These are phyloP conservation scores for Debaryomyces prosopidis DNA, from an alignment of 805 yeast species.

Conservation along the genomic window DNA sequence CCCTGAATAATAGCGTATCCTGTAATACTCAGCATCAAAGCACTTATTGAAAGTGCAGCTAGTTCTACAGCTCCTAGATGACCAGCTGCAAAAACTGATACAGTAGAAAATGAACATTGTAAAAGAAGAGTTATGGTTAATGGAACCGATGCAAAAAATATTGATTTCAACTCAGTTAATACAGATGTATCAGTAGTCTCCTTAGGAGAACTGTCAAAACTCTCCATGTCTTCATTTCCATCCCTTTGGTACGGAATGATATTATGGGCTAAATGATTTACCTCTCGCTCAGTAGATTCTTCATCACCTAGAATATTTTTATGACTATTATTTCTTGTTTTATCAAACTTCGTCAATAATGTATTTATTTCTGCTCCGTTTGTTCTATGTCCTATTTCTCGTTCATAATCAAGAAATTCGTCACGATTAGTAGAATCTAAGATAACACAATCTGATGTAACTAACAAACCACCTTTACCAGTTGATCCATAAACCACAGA, in stretches of 20 bases:
- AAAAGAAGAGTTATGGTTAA: conserved; percentile 68
- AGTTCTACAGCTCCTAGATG: conserved; percentile 76
- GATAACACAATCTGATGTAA: too few species aligned
- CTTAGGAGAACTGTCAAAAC: conserved; percentile 28
- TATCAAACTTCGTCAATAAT: too few species aligned
- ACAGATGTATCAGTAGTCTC: conserved; percentile 16
- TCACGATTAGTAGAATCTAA: too few species aligned
- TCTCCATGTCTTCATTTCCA: conserved; percentile 31
- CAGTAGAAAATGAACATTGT: conserved; percentile 71
- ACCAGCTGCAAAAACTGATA: conserved; percentile 78
- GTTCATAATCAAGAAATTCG: too few species aligned
- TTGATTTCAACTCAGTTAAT: conserved; percentile 20
- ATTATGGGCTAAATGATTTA: conserved; percentile 35
- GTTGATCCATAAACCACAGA: too few species aligned
- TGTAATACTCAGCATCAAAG: conserved; percentile 81
- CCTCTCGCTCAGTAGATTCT: conserved; percentile 35
- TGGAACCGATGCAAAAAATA: conserved; percentile 46
- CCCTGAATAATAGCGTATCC: conserved; percentile 79
- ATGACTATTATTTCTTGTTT: too few species aligned
- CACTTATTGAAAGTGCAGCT: conserved; percentile 81
- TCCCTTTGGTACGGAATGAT: conserved; percentile 15
- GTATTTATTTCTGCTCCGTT: too few species aligned
- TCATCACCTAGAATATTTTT: conserved; percentile 10
- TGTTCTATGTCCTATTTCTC: too few species aligned
- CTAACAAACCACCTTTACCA: too few species aligned